Base-by-base conservation (phyloP, 148 eudicot species). In the Agrostemma githago region DNA sequence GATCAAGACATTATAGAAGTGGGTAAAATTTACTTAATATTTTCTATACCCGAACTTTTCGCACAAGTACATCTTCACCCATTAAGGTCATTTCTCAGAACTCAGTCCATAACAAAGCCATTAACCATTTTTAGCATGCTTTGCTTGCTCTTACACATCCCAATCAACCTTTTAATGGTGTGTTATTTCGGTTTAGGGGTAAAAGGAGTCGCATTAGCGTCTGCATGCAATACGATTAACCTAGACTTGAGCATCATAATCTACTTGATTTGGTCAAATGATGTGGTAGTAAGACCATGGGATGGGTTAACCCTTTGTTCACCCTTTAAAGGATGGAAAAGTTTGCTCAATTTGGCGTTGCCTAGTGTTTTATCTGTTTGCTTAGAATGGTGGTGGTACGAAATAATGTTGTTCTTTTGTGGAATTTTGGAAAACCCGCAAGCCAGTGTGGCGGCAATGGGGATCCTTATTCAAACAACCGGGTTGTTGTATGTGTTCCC, bases 341-440 rank as follows among this genome's bases (percentile, higher is more conserved):
- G 84, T 0, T 74, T 95, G 70, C 79, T 95, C 5, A 72, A 84
- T 56, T 68, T 95, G 3, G 93, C 97, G 0, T 12, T 91, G 7
- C 98, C 98, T 0, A 89, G 96, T 64, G 76, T 86, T 0, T 78
- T 83, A 20, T 83, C 92, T 0, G 93, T 90, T 2, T 95, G 98
- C 70, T 77, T 95, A 42, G 98, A 95, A n/a, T 95, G 98, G 98
- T 95, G 98, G 98, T 95, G 96, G 93, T 95, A 92, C 38, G 98
- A 95, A 64, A 90, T 92, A 66, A 86, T 95, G 78, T 64, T 95
- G 12, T 85, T 95, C 70, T 79, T 92, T 1, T 89, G 97, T n/a
- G 98, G 98, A 0, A 78, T 91, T 41, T 61, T 95, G 7, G 62
- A 60, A 12, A 84, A 92, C 68, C 93, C 98, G 0, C 81, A 88